A percentile compares a stretch with the other conserved stretches of the same genome.
phyloP scores from a whole-genome alignment of 1,284 basidiomycete genomes.

The Trichosporon faecale region DNA sequence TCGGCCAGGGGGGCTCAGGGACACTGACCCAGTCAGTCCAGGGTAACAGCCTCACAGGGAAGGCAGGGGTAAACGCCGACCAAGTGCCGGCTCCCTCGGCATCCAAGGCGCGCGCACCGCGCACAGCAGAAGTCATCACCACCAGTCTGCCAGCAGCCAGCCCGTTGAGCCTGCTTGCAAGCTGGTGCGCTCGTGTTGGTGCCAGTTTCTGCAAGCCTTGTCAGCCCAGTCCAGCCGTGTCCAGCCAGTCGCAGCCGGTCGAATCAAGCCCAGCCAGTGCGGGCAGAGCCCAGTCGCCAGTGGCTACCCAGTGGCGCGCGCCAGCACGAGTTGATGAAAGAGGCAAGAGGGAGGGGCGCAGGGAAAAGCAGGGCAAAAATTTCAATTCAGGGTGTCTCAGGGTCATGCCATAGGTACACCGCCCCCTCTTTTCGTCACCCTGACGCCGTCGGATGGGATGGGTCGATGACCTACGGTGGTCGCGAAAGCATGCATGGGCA shows the following conservation, averaged over 20 bases:
- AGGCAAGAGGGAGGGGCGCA: not conserved
- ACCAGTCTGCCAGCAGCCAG: not conserved
- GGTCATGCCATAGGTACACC: slow-evolving; percentile 6
- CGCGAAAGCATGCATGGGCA: not conserved
- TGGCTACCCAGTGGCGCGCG: not conserved
- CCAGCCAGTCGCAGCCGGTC: not conserved
- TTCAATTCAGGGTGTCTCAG: slow-evolving; percentile 11
- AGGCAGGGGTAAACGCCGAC: slow-evolving; percentile 8
- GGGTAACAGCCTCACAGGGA: not conserved
- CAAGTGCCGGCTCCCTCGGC: slow-evolving; percentile 9
- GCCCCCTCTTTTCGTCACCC: slow-evolving; percentile 8
- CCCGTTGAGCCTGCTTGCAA: not conserved
- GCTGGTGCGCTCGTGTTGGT: not conserved
- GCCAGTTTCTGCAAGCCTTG: not conserved
- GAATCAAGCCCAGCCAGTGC: not conserved
- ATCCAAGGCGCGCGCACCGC: not conserved
- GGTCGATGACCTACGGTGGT: not conserved
- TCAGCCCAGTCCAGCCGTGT: not conserved
- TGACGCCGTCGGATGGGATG: slow-evolving; percentile 8
- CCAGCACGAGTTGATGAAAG: slow-evolving; percentile 6
- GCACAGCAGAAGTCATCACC: not conserved
- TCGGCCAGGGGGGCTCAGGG: not conserved
- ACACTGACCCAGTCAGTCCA: not conserved
- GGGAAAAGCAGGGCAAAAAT: not conserved
- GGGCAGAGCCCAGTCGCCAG: not conserved